These are phyloP conservation scores for Eucalyptus grandis DNA, from an alignment of 345 rosid species.

Conservation along the genomic window DNA sequence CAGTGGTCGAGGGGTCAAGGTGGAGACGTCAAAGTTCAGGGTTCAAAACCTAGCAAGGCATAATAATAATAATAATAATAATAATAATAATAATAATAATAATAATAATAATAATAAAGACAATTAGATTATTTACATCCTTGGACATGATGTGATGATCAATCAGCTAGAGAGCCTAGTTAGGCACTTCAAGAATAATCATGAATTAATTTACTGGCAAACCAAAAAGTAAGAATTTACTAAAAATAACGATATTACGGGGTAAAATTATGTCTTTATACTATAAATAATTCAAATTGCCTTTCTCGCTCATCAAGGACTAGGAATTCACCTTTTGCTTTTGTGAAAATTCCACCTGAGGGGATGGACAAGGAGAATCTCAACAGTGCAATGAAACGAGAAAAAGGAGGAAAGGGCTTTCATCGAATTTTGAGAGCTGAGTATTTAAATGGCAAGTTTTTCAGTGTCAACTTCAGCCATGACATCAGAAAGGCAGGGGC, in stretches of 20 bases:
- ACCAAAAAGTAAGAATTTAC: neutral
- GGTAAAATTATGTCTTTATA: neutral
- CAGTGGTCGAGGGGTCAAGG: neutral
- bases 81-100: no score
- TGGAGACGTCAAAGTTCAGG: neutral
- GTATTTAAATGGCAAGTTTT: neutral
- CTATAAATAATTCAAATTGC: neutral
- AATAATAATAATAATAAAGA: neutral
- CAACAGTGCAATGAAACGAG: neutral
- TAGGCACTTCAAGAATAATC: neutral
- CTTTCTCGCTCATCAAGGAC: neutral
- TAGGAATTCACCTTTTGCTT: neutral
- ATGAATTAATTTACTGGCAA: neutral
- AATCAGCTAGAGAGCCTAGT: neutral
- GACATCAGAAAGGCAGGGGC: neutral
- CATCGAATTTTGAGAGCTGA: neutral
- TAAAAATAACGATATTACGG: neutral
- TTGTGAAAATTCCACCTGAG: neutral
- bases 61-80: no score
- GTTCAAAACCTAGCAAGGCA: neutral
- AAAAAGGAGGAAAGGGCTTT: neutral
- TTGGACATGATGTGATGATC: neutral
- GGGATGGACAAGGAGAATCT: neutral
- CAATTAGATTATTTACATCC: neutral
- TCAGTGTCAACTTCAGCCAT: neutral